Evolutionary conservation across 2,329 filamentous ascomycete genomes (phyloP).

Genomic region (Ophiognomonia clavigignenti-juglandacearum): DNA sequence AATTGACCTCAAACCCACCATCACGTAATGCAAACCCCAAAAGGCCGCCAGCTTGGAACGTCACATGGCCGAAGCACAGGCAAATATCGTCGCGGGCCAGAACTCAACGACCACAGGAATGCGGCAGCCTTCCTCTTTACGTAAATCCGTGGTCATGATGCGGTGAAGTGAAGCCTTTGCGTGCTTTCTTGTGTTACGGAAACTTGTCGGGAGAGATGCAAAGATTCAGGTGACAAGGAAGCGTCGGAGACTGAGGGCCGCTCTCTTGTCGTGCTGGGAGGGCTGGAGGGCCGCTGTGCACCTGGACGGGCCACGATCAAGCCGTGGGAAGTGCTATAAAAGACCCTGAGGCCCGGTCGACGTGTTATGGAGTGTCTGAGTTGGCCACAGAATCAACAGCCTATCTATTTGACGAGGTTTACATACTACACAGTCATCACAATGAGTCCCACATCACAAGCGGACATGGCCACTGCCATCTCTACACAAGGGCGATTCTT

Average conservation of each 20-base stretch:
- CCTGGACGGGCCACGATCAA: no score
- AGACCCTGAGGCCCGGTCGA: no score
- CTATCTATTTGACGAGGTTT: neutral
- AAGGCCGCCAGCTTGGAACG: neutral
- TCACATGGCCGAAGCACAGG: conserved; percentile 5
- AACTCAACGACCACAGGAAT: neutral
- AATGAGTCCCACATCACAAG: neutral
- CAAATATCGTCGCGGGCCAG: neutral
- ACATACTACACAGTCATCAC: neutral
- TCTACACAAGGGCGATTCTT: conserved; percentile 26
- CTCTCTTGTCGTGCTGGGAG: no score
- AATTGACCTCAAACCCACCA: conserved; percentile 9
- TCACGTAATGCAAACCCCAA: conserved; percentile 12
- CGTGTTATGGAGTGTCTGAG: no score
- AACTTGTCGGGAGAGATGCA: no score
- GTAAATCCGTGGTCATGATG: conserved; percentile 6
- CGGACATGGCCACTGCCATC: neutral
- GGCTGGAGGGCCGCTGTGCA: no score
- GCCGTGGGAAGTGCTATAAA: no score
- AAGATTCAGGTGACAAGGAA: no score
- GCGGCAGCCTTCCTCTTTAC: conserved; percentile 4
- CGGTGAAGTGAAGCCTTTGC: no score
- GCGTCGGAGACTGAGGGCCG: no score
- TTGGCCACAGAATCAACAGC: neutral
- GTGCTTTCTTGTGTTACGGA: no score